Evolutionary conservation across 148 eudicot genomes (phyloP), one percentile per base, ranked within the genome.

Genomic region (Persicaria maculosa): DNA sequence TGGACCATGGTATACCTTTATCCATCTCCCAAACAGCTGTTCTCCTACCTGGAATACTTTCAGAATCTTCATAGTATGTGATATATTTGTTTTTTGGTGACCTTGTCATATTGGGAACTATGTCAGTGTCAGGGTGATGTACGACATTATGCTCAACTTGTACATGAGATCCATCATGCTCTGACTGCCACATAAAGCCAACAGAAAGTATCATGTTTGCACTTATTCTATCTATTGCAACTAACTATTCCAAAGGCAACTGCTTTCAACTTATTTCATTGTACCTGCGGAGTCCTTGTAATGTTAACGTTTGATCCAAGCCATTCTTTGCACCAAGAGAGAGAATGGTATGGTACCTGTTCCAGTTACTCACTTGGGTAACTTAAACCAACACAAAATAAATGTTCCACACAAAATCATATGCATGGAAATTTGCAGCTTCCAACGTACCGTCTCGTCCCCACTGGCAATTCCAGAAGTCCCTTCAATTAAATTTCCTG

Each of bases 241-340:
- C 40, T 65, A 11, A 62, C 36, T 57, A 19, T 20, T 6, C 19
- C 25, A 8, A 57, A 5, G 20, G 6, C 31, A 31, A 57, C 62
- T 57, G 19, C 4, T 17, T 57, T 57, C 9, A 17, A n/a, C 8
- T 19, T 20, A 57, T 57, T 7, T 36, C 36, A 20, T 65, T 10
- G 20, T 81, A 92, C 98, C 97, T 95, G 98, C 57, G 98, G 98
- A 77, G 98, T 83, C 83, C 98, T 95, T 74, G 98, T 92, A 79
- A 95, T 87, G 85, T 92, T 95, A 62, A 95, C 98, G 64, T 78
- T 83, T 57, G 93, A 83, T 77, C 98, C 98, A 79, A 95, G 82
- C 98, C 98, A 95, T 82, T 81, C 90, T 84, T 95, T 95, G 85
- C 98, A 95, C 97, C 93, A 95, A 76, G 98, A 92, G 81, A 95